These are phyloP conservation scores for Periconia sp. DNA, from an alignment of 2,329 filamentous ascomycete genomes.

Conservation along the genomic window DNA sequence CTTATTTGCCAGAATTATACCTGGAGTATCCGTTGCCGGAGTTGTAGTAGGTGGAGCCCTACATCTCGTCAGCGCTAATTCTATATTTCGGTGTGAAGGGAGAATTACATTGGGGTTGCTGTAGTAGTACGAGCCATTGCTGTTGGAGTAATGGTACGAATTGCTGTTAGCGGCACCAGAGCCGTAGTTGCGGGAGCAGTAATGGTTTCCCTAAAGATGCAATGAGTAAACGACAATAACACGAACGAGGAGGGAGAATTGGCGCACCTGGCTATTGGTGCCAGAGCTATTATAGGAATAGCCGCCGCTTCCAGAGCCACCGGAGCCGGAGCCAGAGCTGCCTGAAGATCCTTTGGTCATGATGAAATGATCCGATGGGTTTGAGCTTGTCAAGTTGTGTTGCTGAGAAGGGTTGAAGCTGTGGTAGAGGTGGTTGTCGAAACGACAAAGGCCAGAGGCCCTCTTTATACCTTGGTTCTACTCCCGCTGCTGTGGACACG, in stretches of 20 bases:
- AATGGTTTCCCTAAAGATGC: slow-evolving; percentile 45
- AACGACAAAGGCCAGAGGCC: no score
- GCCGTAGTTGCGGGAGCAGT: slow-evolving; percentile 47
- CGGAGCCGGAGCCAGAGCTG: slow-evolving; percentile 15
- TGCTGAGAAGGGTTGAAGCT: no score
- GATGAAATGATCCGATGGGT: no score
- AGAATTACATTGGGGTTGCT: slow-evolving; percentile 40
- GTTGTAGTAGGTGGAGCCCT: slow-evolving; percentile 48
- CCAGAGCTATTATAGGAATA: slow-evolving; percentile 50
- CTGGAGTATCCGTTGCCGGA: slow-evolving; percentile 36
- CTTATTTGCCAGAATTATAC: slow-evolving; percentile 35
- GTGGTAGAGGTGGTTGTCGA: no score
- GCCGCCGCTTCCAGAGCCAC: slow-evolving; percentile 18
- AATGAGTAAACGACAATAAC: background rate
- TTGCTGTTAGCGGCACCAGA: slow-evolving; percentile 41
- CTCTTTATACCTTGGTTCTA: no score
- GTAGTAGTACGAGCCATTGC: slow-evolving; percentile 45
- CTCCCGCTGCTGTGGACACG: no score
- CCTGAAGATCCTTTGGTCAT: slow-evolving; percentile 14
- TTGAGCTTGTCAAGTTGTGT: no score
- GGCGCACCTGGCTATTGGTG: slow-evolving; percentile 45
- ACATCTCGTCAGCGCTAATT: slow-evolving; percentile 1
- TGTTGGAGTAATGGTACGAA: slow-evolving; percentile 50
- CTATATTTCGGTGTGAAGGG: background rate
- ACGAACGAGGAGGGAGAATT: background rate